Evolutionary conservation across 2,329 filamentous ascomycete genomes (phyloP), one percentile per base, ranked within the genome.

Genomic region (Ophiosphaerella korrae): DNA sequence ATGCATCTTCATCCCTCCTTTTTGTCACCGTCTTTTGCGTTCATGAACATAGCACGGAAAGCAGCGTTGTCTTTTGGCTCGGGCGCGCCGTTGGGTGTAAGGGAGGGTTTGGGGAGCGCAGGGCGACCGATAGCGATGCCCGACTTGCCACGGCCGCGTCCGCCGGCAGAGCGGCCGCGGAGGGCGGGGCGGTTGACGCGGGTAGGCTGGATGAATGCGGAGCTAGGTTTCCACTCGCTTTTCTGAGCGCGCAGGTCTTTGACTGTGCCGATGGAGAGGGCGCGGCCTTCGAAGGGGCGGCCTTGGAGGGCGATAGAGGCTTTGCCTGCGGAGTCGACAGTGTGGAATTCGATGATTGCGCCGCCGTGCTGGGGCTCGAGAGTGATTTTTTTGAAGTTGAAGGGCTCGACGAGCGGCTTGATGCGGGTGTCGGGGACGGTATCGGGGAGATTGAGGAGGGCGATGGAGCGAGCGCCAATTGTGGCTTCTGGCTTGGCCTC

Each of bases 371-470:
- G 84, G 1, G 92, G 90, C 39, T 91, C 86, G 9, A 97, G 80
- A 11, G 88, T 81, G 3, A 97, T 80, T 71, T 92, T 93, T 57
- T 87, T 80, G 21, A 97, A 80, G 0, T 91, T 92, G 38, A 87
- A 81, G 1, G 85, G 82, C 61, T 91, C 88, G 7, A 89, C 85
- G 2, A 95, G 77, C 0, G 86, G 81, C 38, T 84, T 84, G 47
- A 99, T 84, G 26, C 92, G 90, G 1, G 89, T 85, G 65, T 96
- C 90, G 58, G 95, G 97, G 64, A 97, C 85, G 0, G 92, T 97
- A 67, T 97, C 94, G 0, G 94, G 91, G 1, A 99, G 79, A 55
- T 92, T 88, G 75, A 97, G 84, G 24, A 99, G 78, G 8, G 88
- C 88, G 42, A 97, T 81, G 1, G 90, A 94, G 45, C 91, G 86